Evolutionary conservation across 352 stramenopile genomes (phyloP), one percentile per base, ranked within the genome.

Genomic region (Blastocystis sp.): DNA sequence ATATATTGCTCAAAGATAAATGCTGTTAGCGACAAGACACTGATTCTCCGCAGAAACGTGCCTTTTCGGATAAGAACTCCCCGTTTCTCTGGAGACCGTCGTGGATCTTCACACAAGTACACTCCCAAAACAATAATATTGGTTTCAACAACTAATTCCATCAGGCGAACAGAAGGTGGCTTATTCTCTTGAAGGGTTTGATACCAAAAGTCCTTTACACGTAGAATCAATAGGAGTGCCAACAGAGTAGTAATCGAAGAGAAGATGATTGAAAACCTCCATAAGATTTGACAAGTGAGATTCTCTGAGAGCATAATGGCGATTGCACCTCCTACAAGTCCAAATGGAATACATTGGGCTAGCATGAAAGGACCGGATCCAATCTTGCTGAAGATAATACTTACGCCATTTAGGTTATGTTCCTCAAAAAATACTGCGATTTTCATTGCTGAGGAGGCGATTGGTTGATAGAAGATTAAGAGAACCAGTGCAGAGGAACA

Each of bases 1-100:
- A 78, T 52, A 7, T 35, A 75, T 14, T 67, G 19, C 42, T 87
- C 54, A 9, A 87, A 29, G 49, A 87, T 51, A 46, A 51, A 87
- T 16, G 57, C 57, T 49, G 77, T 87, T 32, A 87, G 32, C 0
- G 77, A 87, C 42, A 87, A 32, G 9, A 21, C 27, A 42, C 43
- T 78, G n/a, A 77, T 24, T 2, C 56, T 6, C 6, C 77, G 56
- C 11, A 87, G 52, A 42, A 61, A 87, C 0, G 77, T 77, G 1
- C 56, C 57, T 11, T 51, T 58, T 39, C 46, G 42, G 6, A 83
- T 27, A 43, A 54, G 37, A 3, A 4, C 19, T 27, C 21, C 29
- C 27, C 71, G 49, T 43, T 59, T 57, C 71, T 65, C 43, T 1
- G 42, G 16, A 21, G 24, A 67, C 24, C 77, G 27, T 59, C 54